Evolutionary conservation across 805 yeast species (phyloP), one percentile per base, ranked within the genome.

Genomic region (Pichia pseudocactophila): DNA sequence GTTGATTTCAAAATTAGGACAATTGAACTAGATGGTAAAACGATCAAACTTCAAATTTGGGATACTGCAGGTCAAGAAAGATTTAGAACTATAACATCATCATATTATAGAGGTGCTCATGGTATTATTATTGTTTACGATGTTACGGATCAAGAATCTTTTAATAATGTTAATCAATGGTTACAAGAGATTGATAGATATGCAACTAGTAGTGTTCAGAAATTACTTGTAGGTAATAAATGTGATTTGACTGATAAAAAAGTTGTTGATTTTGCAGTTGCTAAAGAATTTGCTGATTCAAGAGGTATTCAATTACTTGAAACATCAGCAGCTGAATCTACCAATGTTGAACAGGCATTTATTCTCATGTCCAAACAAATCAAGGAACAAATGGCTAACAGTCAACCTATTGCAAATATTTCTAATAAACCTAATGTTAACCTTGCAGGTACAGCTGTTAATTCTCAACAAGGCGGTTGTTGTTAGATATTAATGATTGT

Each of bases 31-130:
- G 97, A 92, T 56, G 97, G 97, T 51, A 92, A 92, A 71, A 86
- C 95, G 42, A 92, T 92, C 62, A 92, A 92, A 69, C 76, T 92
- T 60, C 98, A 92, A 70, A 90, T 92, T 61, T 92, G 98, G 98
- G 98, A 92, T 63, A 92, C 98, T 43, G 98, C 97, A 11, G 98
- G 98, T 37, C 98, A 92, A 70, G 98, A 92, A 66, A 74, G 98
- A 56, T 92, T 92, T 71, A 81, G 97, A 68, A 92, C 98, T 40
- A 90, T 90, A 68, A 92, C 97, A 11, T 85, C 96, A 12, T 86
- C 96, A 13, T 90, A 90, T 70, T 90, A 90, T 72, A 82, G 98
- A 64, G 98, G 98, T 44, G 96, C 97, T 11, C 97, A 90, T 62
- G 98, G 98, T 48, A 92, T 90, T 64, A 92, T 90, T 57, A 90